Conservation (phyloP, 2,329 filamentous ascomycete genomes). For the Amylocarpus encephaloides region DNA sequence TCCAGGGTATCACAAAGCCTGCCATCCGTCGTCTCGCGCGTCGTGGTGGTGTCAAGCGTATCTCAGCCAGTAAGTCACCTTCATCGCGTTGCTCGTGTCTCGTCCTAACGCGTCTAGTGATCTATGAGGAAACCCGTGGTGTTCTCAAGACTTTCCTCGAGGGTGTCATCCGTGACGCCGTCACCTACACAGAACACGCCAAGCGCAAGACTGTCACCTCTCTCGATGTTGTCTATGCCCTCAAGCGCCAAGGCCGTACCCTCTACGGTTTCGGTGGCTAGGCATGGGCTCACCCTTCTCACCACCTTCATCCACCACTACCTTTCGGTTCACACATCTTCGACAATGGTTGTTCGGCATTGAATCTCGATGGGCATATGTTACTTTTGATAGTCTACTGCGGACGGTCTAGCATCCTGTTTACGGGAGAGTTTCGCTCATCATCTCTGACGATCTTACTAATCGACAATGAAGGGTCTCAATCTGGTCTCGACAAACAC, state of each 20-base stretch:
- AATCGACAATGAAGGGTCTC: conserved; percentile 17
- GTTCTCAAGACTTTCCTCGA: conserved; percentile 81
- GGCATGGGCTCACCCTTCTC: conserved; percentile 36
- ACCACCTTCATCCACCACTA: conserved; percentile 16
- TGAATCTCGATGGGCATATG: conserved; percentile 22
- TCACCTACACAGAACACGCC: conserved; percentile 77
- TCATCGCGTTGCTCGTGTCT: neutral
- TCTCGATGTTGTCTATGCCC: conserved; percentile 57
- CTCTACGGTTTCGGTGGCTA: conserved; percentile 66
- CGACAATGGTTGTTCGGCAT: conserved; percentile 10
- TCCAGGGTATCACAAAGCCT: conserved; percentile 98
- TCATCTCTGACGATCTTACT: conserved; percentile 11
- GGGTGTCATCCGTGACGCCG: conserved; percentile 66
- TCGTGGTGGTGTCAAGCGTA: conserved; percentile 99
- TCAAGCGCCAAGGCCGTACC: conserved; percentile 61
- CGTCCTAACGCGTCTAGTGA: conserved; percentile 7
- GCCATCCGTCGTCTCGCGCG: conserved; percentile 97
- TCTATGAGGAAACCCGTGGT: conserved; percentile 59
- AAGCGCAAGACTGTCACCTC: conserved; percentile 70
- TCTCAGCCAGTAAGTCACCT: conserved; percentile 69
- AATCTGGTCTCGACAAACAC: conserved; percentile 20
- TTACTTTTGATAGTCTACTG: conserved; percentile 33
- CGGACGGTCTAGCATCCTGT: conserved; percentile 33
- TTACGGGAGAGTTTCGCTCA: conserved; percentile 33
- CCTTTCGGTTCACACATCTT: conserved; percentile 21